phyloP scores from a whole-genome alignment of 2,329 filamentous ascomycete species.

The Penicillium brevicompactum region DNA sequence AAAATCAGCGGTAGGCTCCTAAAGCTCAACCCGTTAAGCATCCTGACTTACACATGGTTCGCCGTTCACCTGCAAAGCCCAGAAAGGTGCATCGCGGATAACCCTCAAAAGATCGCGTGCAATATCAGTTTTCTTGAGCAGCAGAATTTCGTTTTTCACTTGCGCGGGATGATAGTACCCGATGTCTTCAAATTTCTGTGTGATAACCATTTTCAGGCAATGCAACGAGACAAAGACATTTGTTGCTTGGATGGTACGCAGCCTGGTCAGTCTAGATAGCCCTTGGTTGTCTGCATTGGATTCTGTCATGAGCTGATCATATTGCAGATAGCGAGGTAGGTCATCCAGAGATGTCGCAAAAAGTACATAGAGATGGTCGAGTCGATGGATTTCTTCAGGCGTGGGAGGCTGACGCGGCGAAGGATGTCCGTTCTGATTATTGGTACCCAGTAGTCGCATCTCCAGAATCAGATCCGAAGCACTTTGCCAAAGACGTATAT shows the following conservation, averaged over 20 bases:
- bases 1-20: neutral
- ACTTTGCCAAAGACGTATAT: slow-evolving; percentile 45
- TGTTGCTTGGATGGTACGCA: slow-evolving; percentile 42
- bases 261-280: slow-evolving; percentile 7
- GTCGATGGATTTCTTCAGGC: slow-evolving; percentile 31
- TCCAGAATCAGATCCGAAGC: slow-evolving; percentile 45
- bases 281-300: slow-evolving; percentile 6
- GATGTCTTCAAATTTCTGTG: slow-evolving; percentile 27
- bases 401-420: slow-evolving; percentile 6
- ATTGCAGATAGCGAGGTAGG: slow-evolving; percentile 40
- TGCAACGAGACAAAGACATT: slow-evolving; percentile 41
- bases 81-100: slow-evolving; percentile 47
- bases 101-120: slow-evolving; percentile 47
- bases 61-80: slow-evolving; percentile 29
- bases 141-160: slow-evolving; percentile 13
- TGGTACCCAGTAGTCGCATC: slow-evolving; percentile 24
- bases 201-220: slow-evolving; percentile 47
- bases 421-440: slow-evolving; percentile 2
- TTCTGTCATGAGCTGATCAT: slow-evolving; percentile 12
- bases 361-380: slow-evolving; percentile 41
- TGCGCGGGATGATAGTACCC: slow-evolving; percentile 11
- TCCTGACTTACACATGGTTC: slow-evolving; percentile 18
- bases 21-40: neutral
- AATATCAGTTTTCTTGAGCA: slow-evolving; percentile 45
- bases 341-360: slow-evolving; percentile 48